Base-by-base conservation (phyloP, 352 stramenopile genomes). In the Phytophthora kernoviae region DNA sequence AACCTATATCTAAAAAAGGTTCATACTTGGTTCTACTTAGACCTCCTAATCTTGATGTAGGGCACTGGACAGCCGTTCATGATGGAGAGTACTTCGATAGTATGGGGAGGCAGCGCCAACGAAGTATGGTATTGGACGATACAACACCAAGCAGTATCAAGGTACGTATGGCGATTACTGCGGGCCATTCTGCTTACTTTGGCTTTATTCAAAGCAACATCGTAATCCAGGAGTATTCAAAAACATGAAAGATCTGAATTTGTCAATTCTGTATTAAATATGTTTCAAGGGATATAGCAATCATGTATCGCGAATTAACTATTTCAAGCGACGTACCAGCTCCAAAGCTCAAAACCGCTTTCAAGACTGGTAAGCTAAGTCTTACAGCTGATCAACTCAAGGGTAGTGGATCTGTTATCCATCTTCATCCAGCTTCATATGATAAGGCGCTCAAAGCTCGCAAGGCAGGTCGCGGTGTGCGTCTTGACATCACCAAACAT, bases 351-450 rank as follows among this genome's bases (percentile, higher is more conserved):
- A n/a, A n/a, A n/a, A n/a, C n/a, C n/a, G n/a, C n/a, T n/a, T n/a
- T n/a, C n/a, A n/a, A n/a, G n/a, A n/a, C n/a, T n/a, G n/a, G n/a
- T n/a, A n/a, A n/a, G n/a, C n/a, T n/a, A n/a, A n/a, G n/a, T n/a
- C n/a, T n/a, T n/a, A n/a, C n/a, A n/a, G n/a, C n/a, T n/a, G n/a
- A 26, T 52, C 9, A 60, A 32, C 30, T 60, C 5, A 33, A 45
- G 17, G 53, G 53, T 14, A 18, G 0, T 2, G 30, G 32, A 4
- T n/a, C 53, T 30, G 24, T 36, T 5, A n/a, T 60, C 4, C 40
- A 53, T 54, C 7, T 61, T 14, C 54, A 61, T 54, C 54, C 54
- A 9, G 54, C 36, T 12, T 39, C 15, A 6, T 54, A 61, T 47
- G 54, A 32, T 2, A 61, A 61, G 20, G 41, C 41, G 2, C 6